phyloP scores from a whole-genome alignment of 371 early-diverging fungal genomes.

The Mortierella sp. region DNA sequence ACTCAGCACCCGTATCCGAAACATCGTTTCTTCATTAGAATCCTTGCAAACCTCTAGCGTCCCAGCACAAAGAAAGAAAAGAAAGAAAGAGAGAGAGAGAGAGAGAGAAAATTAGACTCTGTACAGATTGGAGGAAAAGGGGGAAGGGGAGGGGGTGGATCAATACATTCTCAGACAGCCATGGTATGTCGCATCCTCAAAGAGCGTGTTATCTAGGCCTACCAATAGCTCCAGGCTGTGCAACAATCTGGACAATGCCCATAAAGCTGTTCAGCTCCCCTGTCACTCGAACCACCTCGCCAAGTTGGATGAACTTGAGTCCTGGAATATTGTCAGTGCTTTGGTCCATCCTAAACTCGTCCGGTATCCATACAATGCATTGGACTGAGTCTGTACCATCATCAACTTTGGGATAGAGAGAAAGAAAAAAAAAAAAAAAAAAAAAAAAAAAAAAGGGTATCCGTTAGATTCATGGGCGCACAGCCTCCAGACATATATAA shows the following conservation, averaged over 20 bases:
- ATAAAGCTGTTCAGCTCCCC: constrained; percentile 17
- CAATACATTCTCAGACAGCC: too few relatives aligned
- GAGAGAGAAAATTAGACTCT: too few relatives aligned
- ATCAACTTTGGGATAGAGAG: constrained; percentile 25
- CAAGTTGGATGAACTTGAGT: constrained; percentile 6
- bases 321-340: constrained; percentile 4
- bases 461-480: too few relatives aligned
- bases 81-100: not conserved
- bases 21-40: constrained; percentile 40
- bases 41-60: constrained; percentile 19
- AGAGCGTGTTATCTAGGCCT: not conserved
- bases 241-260: constrained; percentile 17
- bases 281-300: constrained; percentile 16
- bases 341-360: constrained; percentile 16
- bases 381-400: constrained; percentile 33
- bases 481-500: too few relatives aligned
- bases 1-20: constrained; percentile 31
- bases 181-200: too few relatives aligned
- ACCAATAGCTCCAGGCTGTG: constrained; percentile 26
- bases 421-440: too few relatives aligned
- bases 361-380: constrained; percentile 43
- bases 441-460: not conserved
- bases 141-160: too few relatives aligned
- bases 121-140: too few relatives aligned
- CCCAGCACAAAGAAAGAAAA: not conserved